Base-by-base conservation (phyloP, 2,329 filamentous ascomycete genomes). In the Ophiocordyceps camponoti-leonardi region DNA sequence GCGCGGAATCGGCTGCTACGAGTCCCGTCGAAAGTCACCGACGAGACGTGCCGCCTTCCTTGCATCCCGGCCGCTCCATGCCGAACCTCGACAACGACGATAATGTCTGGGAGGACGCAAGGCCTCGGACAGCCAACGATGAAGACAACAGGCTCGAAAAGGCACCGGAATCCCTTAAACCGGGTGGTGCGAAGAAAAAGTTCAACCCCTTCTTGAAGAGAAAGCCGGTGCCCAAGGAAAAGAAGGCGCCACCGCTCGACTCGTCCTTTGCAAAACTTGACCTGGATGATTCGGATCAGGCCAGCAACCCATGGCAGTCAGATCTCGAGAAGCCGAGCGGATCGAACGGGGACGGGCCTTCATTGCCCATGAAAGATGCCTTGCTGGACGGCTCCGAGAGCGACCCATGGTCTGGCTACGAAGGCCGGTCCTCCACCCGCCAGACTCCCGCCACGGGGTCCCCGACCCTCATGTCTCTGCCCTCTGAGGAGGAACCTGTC, bases 171-270 rank as follows among this genome's bases (percentile, higher is more conserved):
- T 49, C 54, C 2, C 52, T 65, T 44, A 58, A 54, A 31, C 62
- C 66, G 22, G 61, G 58, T 44, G 54, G 49, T 13, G 52, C 54
- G 10, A 58, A 60, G 35, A 52, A 56, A 23, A 64, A 70, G 47
- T 74, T 71, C 19, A 77, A 77, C 45, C 73, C 73, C 0, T 77
- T 77, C 54, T 52, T 64, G 20, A 71, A 70, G 49, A 67, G 70
- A 46, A 72, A 71, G 50, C 50, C 50, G 10, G 43, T 52, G 37
- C 44, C 48, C 13, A 47, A 42, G 40, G 39, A 46, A 46, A 31
- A 50, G 46, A 42, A 23, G 5, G 50, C 53, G 12, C 49, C 54
- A 12, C 56, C 59, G 7, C 59, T 62, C 1, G 57, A 60, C 1
- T 60, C 61, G 12, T 56, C 62, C 2, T 62, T 73, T 23, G 61